Evolutionary conservation across 306 rosid species (phyloP), one percentile per base, ranked within the genome.

Genomic region (Mimosa pudica): DNA sequence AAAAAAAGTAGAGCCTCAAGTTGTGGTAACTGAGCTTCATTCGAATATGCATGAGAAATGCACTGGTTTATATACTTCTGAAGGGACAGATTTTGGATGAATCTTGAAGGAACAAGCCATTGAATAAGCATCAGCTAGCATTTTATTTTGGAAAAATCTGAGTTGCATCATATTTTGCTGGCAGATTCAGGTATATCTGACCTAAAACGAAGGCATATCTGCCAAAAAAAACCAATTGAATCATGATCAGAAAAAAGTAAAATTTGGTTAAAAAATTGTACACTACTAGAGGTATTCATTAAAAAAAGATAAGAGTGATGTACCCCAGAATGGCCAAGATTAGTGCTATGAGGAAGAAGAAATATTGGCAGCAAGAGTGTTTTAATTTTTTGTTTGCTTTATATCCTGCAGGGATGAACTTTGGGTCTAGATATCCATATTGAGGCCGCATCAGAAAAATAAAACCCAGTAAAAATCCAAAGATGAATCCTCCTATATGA

Each of bases 381-480:
- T 74, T 96, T 35, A 92, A 12, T 85, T 88, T 93, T 24, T 81
- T 84, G 72, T 81, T 88, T 2, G 76, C 44, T 8, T 85, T 74
- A 67, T 88, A 88, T 44, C 94, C 93, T 14, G 91, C 57, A 61
- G 98, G 98, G 66, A 93, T 67, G 80, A 91, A 38, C 81, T 74
- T 90, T 72, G 68, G 82, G 82, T 70, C 89, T 42, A 91, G 78
- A 49, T 93, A 95, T 79, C 99, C 99, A 52, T 66, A 91, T 75
- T 91, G 97, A 77, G 97, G 97, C 45, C 96, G 94, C 77, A 93
- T 86, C 10, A 96, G 32, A 68, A 91, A 84, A 72, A 89, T 36
- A 77, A 96, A 96, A 36, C 99, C 97, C 1, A 93, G 91, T 77
- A 96, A 87, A 84, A 87, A 86, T 10, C 99, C 99, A 0, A 92